These are phyloP conservation scores for Penicillium angulare DNA, from an alignment of 495 filamentous ascomycete genomes.

Conservation along the genomic window DNA sequence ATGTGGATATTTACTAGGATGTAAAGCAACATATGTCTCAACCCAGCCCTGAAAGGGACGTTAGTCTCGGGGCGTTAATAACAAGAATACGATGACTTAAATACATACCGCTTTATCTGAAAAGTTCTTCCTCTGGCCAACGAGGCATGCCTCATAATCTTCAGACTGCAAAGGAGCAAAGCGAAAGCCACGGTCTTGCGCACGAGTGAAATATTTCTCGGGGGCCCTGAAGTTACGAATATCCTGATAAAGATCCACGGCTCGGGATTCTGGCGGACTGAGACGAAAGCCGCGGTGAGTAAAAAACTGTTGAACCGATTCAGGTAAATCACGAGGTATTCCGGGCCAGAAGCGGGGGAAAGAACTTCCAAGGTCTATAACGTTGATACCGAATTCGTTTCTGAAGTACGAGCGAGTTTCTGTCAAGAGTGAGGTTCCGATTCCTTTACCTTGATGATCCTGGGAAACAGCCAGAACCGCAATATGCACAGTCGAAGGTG, in stretches of 20 bases:
- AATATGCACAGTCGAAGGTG: constrained; percentile 28
- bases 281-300: constrained; percentile 44
- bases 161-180: constrained; percentile 40
- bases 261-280: constrained; percentile 23
- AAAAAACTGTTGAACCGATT: constrained; percentile 41
- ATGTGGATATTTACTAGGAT: constrained; percentile 37
- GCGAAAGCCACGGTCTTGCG: constrained; percentile 33
- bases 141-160: constrained; percentile 42
- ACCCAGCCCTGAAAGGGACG: constrained; percentile 42
- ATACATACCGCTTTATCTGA: constrained; percentile 34
- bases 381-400: constrained; percentile 19
- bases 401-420: constrained; percentile 32
- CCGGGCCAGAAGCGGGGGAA: constrained; percentile 53
- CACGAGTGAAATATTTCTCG: constrained; percentile 35
- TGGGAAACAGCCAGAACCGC: constrained; percentile 44
- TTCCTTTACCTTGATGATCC: constrained; percentile 37
- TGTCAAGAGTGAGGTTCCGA: constrained; percentile 43
- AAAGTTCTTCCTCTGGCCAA: constrained; percentile 46
- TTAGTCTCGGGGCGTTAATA: constrained; percentile 2
- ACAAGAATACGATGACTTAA: background rate
- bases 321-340: constrained; percentile 40
- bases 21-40: constrained; percentile 39
- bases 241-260: constrained; percentile 44
- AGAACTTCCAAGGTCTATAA: constrained; percentile 38
- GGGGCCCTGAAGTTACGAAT: constrained; percentile 37